These are phyloP conservation scores for Cercospora janseana DNA, from an alignment of 2,329 filamentous ascomycete species.

Conservation along the genomic window DNA sequence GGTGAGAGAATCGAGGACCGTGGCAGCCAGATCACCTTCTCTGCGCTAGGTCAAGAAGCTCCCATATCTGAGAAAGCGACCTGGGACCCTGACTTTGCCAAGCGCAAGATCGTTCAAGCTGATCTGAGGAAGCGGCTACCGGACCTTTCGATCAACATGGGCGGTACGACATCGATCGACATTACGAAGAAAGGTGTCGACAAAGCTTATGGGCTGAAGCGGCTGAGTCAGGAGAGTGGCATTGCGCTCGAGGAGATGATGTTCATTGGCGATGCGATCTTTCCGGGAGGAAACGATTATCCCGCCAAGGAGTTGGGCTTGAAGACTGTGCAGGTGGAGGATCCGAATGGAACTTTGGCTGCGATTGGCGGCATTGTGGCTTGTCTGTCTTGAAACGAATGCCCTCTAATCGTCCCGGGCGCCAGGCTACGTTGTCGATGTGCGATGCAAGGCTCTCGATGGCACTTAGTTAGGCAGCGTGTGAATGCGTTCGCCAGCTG, in stretches of 20 bases:
- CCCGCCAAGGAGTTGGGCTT: slow-evolving; percentile 39
- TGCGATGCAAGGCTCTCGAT: too few relatives aligned
- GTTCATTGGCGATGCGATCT: slow-evolving; percentile 46
- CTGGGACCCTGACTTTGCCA: slow-evolving; percentile 45
- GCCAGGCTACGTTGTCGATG: too few relatives aligned
- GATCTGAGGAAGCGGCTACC: slow-evolving; percentile 41
- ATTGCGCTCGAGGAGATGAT: slow-evolving; percentile 42
- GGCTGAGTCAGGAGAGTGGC: slow-evolving; percentile 32
- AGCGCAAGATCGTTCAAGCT: slow-evolving; percentile 42
- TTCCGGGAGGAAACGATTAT: slow-evolving; percentile 44
- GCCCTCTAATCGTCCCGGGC: too few relatives aligned
- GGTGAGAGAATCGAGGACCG: slow-evolving; percentile 44
- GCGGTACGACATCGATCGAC: slow-evolving; percentile 44
- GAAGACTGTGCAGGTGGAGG: slow-evolving; percentile 29
- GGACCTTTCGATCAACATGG: slow-evolving; percentile 44
- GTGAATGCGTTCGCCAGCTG: too few relatives aligned
- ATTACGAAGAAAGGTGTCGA: slow-evolving; percentile 43
- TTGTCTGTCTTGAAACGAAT: slow-evolving; percentile 24
- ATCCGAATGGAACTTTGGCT: slow-evolving; percentile 31
- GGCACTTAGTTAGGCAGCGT: too few relatives aligned
- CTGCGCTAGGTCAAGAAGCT: slow-evolving; percentile 44
- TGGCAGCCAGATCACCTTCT: slow-evolving; percentile 46
- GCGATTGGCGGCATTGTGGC: slow-evolving; percentile 30
- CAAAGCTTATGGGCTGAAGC: slow-evolving; percentile 38
- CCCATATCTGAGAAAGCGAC: slow-evolving; percentile 40